phyloP scores from a whole-genome alignment of 2,329 filamentous ascomycete genomes.

The Talaromyces piceae region DNA sequence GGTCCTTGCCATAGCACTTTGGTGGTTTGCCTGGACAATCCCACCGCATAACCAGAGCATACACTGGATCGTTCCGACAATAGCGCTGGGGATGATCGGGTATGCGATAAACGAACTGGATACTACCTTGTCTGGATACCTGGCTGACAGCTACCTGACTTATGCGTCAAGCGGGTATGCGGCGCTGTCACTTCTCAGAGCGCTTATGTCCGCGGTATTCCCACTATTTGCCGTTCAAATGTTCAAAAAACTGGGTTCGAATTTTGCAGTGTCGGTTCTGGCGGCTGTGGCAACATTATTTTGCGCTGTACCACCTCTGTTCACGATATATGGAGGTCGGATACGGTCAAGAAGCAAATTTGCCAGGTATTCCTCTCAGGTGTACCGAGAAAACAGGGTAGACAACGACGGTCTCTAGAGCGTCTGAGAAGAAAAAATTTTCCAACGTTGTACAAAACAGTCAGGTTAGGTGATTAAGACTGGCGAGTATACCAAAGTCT shows the following conservation, averaged over 20 bases:
- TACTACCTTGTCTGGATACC: constrained; percentile 35
- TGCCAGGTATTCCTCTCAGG: constrained; percentile 26
- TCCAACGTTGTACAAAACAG: background rate
- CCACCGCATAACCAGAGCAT: constrained; percentile 30
- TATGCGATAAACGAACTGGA: constrained; percentile 44
- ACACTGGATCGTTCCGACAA: constrained; percentile 35
- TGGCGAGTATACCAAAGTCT: no score
- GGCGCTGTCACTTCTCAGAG: constrained; percentile 34
- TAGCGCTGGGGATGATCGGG: constrained; percentile 38
- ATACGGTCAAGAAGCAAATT: constrained; percentile 32
- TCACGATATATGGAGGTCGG: constrained; percentile 30
- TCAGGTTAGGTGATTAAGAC: background rate
- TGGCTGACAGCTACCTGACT: constrained; percentile 39
- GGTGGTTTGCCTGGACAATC: constrained; percentile 43
- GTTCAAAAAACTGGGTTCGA: constrained; percentile 33
- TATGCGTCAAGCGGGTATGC: constrained; percentile 41
- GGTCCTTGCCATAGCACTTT: constrained; percentile 37
- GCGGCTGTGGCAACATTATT: constrained; percentile 37
- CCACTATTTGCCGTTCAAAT: constrained; percentile 37
- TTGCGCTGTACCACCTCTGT: constrained; percentile 31
- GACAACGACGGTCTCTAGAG: constrained; percentile 9
- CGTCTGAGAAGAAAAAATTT: background rate
- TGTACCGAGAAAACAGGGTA: constrained; percentile 21
- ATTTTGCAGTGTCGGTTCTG: constrained; percentile 34
- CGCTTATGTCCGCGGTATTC: constrained; percentile 31